Conservation (phyloP, 2,329 filamentous ascomycete species). For the Aspergillus terreus region DNA sequence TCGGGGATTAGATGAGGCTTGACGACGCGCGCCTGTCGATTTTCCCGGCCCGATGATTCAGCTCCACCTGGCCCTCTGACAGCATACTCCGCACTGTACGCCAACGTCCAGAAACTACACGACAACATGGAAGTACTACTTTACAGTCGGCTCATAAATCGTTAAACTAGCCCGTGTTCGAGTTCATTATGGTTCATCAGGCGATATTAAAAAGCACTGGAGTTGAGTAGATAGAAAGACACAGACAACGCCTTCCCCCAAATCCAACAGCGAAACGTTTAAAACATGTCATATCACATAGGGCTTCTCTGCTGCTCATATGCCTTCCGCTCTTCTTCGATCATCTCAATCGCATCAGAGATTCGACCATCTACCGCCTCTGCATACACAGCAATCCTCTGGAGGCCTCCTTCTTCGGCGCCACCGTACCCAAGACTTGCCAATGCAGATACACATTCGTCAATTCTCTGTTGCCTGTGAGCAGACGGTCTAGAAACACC, state of each 20-base stretch:
- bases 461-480: constrained; percentile 18
- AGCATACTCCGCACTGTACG: no score
- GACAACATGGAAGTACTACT: no score
- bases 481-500: background rate
- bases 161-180: no score
- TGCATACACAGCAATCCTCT: constrained; percentile 43
- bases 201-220: background rate
- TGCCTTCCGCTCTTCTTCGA: constrained; percentile 46
- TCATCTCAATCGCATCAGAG: constrained; percentile 47
- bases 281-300: constrained; percentile 3
- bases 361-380: constrained; percentile 42
- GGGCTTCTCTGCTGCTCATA: constrained; percentile 29
- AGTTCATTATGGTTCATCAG: no score
- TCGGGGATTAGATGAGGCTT: background rate
- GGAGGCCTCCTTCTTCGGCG: constrained; percentile 29
- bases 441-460: constrained; percentile 38
- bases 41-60: constrained; percentile 10
- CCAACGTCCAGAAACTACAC: no score
- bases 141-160: no score
- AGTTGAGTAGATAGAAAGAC: background rate
- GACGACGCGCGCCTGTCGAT: background rate
- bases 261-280: background rate
- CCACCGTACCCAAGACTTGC: constrained; percentile 40
- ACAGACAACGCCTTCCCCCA: background rate
- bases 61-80: background rate